Percentiles rank a stretch among this genome's conserved stretches.
phyloP scores from a whole-genome alignment of 2,329 filamentous ascomycete genomes.

The Penicillium sp. region DNA sequence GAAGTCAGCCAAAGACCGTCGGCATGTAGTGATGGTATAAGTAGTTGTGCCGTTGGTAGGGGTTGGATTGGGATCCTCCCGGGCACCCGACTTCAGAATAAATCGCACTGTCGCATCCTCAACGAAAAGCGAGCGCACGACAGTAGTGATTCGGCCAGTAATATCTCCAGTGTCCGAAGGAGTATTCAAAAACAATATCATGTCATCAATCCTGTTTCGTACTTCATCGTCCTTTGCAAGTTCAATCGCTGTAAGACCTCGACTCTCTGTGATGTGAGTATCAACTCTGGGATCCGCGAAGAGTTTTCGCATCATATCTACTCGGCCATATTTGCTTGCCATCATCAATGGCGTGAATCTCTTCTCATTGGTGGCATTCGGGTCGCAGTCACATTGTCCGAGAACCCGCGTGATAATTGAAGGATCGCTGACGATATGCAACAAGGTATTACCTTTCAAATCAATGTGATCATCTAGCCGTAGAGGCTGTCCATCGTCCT shows the following conservation, averaged over 20 bases:
- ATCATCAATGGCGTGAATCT: constrained; percentile 96
- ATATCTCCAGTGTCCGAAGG: constrained; percentile 49
- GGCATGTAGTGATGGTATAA: constrained; percentile 84
- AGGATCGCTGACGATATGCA: constrained; percentile 92
- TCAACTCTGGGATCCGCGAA: constrained; percentile 88
- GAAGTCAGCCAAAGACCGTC: constrained; percentile 82
- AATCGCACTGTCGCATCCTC: constrained; percentile 92
- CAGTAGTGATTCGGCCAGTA: constrained; percentile 81
- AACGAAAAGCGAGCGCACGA: constrained; percentile 93
- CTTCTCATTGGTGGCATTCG: constrained; percentile 93
- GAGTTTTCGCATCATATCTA: constrained; percentile 84
- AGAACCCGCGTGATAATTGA: constrained; percentile 72
- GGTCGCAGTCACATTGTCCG: constrained; percentile 84
- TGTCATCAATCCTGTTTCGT: constrained; percentile 90
- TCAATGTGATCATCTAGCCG: constrained; percentile 93
- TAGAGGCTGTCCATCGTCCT: constrained; percentile 73
- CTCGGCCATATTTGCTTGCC: constrained; percentile 93
- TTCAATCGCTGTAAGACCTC: constrained; percentile 90
- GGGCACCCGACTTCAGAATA: constrained; percentile 89
- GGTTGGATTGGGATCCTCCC: constrained; percentile 42
- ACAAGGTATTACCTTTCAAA: constrained; percentile 82
- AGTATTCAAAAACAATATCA: constrained; percentile 74
- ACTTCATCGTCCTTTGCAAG: constrained; percentile 97
- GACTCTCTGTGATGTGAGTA: constrained; percentile 72
- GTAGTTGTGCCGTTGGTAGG: constrained; percentile 58